phyloP scores from a whole-genome alignment of 164 flowering plant species.

The Magnolia changhungtana region DNA sequence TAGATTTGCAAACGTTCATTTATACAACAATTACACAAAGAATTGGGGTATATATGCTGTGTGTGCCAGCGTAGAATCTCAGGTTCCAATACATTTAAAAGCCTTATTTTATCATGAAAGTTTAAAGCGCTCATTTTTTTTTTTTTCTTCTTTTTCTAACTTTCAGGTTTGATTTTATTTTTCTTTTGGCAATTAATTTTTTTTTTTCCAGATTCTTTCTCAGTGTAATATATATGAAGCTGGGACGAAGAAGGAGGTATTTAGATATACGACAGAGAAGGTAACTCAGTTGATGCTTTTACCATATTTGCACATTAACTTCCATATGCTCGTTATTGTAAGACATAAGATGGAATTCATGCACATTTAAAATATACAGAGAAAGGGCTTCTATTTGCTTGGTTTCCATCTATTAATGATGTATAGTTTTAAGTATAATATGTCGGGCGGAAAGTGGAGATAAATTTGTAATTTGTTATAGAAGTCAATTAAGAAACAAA shows the following conservation, averaged over 20 bases:
- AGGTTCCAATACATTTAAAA: constrained; percentile 34
- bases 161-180: neutral
- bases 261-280: constrained; percentile 71
- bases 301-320: neutral
- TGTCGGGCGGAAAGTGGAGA: neutral
- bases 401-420: neutral
- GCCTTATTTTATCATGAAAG: neutral
- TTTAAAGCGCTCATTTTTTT: neutral
- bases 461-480: neutral
- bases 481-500: neutral
- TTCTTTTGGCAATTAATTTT: neutral
- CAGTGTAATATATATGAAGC: constrained; percentile 95
- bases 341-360: neutral
- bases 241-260: constrained; percentile 72
- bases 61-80: constrained; percentile 86
- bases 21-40: constrained; percentile 83
- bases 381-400: neutral
- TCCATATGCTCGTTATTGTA: neutral
- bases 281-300: constrained; percentile 25
- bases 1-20: constrained; percentile 76
- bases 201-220: constrained; percentile 57
- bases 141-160: too few relatives aligned
- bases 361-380: neutral
- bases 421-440: neutral
- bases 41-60: constrained; percentile 90